Base-by-base conservation (phyloP, 2,329 filamentous ascomycete genomes). In the Apiospora marii region DNA sequence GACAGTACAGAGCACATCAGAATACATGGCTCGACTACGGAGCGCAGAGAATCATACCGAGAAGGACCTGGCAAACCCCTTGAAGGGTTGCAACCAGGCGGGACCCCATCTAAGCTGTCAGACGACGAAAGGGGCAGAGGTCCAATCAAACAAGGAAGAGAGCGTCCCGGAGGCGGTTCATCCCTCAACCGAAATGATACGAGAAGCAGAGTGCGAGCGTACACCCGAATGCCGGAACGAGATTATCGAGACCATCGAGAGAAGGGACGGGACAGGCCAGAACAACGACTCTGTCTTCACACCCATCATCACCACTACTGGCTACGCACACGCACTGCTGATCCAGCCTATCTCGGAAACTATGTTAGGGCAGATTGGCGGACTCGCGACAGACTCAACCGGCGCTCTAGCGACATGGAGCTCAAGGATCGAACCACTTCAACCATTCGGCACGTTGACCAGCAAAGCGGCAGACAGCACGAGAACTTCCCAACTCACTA, bases 221-320 rank as follows among this genome's bases (percentile, higher is more conserved):
- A 64, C 22, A 41, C 34, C 19, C 72, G 72, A 74, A 44, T 49
- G 48, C 44, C 30, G 43, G 30, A 44, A 41, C 64, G 71, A 49
- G 27, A 70, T 30, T 5, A 64, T 71, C 22, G 71, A 73, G 13
- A 68, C 46, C 61, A 72, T 41, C 44, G 68, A 70, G 13, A 37
- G 8, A 14, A 37, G 22, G 34, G 22, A 14, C 51, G 19, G 44
- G 41, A 24, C 24, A 43, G 16, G n/a, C 22, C 72, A 44, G 48
- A 37, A 43, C 72, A 74, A 58, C 75, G 77, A 74, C 77, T 87
- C 75, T 89, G 88, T 76, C 75, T 89, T 72, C 89, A 91, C 79
- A 89, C 86, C 75, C 89, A 91, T 76, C 88, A 91, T 76, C 89
- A 91, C 79, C 89, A 91, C 82, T 91, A 90, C 83, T 90, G 89